These are phyloP conservation scores for Ceratocystis diversiconidia DNA, from an alignment of 2,329 filamentous ascomycete species.

Conservation along the genomic window DNA sequence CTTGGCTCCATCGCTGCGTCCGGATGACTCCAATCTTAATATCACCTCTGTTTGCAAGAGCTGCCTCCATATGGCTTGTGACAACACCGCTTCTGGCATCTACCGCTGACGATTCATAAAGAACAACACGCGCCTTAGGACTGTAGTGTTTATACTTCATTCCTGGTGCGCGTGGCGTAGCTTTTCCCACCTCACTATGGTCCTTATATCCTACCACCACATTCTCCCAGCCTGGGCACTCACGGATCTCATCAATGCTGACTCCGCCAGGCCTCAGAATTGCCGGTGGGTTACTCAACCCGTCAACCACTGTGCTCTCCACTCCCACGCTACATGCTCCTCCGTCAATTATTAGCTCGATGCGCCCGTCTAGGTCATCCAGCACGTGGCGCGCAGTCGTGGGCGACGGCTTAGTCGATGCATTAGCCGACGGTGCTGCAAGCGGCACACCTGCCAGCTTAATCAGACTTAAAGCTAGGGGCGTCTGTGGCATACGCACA, in stretches of 20 bases:
- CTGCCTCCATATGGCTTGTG: constrained; percentile 25
- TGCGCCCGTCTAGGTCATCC: constrained; percentile 68
- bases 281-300: constrained; percentile 63
- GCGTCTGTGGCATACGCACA: constrained; percentile 66
- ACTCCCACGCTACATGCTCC: constrained; percentile 78
- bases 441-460: constrained; percentile 62
- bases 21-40: constrained; percentile 38
- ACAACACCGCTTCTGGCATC: constrained; percentile 27
- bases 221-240: constrained; percentile 66
- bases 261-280: constrained; percentile 80
- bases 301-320: constrained; percentile 93
- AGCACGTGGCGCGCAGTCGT: constrained; percentile 81
- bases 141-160: constrained; percentile 99
- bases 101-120: constrained; percentile 51
- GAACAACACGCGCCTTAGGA: constrained; percentile 68
- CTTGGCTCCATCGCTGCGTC: constrained; percentile 38
- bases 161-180: constrained; percentile 69
- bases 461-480: constrained; percentile 80
- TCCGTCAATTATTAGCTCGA: constrained; percentile 79
- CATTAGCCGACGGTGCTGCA: constrained; percentile 87
- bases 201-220: constrained; percentile 70
- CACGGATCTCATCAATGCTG: constrained; percentile 61
- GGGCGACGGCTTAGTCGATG: constrained; percentile 81
- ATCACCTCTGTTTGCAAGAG: constrained; percentile 20
- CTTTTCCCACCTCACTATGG: constrained; percentile 46